These are phyloP conservation scores for Penicillium ochrochloron DNA, from an alignment of 495 filamentous ascomycete species.

Conservation along the genomic window DNA sequence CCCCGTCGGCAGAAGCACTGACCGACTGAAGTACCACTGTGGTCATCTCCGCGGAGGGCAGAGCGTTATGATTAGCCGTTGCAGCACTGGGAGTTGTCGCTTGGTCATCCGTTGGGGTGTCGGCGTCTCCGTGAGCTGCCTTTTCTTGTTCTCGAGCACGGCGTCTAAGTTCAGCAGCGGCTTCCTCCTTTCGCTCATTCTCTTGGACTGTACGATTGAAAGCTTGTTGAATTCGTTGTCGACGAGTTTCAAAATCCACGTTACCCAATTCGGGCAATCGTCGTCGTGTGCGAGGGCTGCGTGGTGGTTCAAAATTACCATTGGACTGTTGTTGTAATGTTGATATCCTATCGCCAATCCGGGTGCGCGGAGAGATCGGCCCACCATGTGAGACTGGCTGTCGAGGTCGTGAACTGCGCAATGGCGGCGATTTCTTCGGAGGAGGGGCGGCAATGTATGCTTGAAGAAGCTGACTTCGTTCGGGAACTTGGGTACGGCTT, in stretches of 20 bases:
- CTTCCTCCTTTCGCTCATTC: constrained; percentile 62
- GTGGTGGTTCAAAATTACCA: constrained; percentile 33
- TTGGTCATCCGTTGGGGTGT: constrained; percentile 24
- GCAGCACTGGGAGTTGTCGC: constrained; percentile 29
- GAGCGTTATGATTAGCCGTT: constrained; percentile 2
- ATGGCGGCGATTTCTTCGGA: constrained; percentile 69
- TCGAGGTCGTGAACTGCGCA: constrained; percentile 81
- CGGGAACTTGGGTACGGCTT: constrained; percentile 40
- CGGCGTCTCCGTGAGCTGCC: constrained; percentile 36
- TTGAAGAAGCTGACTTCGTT: constrained; percentile 56
- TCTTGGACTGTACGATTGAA: constrained; percentile 78
- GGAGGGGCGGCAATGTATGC: constrained; percentile 69
- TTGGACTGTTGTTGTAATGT: constrained; percentile 43
- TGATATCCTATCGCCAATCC: constrained; percentile 54
- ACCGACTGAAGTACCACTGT: constrained; percentile 35
- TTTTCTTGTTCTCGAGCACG: constrained; percentile 32
- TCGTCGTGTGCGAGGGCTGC: constrained; percentile 42
- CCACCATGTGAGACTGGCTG: constrained; percentile 78
- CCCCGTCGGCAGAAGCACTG: constrained; percentile 8
- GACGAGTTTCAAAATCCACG: constrained; percentile 77
- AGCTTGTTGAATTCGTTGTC: constrained; percentile 77
- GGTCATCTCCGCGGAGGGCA: constrained; percentile 31
- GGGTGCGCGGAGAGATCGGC: constrained; percentile 67
- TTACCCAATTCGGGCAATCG: constrained; percentile 63
- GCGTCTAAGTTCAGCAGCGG: constrained; percentile 50